Base-by-base conservation (phyloP, 768 basidiomycete species). In the Boletus reticuloceps region DNA sequence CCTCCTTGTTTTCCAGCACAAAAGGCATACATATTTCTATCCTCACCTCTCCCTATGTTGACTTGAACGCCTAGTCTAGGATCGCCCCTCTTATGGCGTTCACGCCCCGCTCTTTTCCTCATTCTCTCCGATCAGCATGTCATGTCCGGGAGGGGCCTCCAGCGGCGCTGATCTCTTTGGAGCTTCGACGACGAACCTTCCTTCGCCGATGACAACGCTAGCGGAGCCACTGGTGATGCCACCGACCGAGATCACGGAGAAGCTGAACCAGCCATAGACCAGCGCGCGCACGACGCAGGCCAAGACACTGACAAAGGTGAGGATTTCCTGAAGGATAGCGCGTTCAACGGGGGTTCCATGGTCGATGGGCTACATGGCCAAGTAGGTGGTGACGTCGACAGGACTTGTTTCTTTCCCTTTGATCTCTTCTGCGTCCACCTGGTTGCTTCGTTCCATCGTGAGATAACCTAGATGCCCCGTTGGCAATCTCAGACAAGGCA, bases 201-300 rank as follows among this genome's bases (percentile, higher is more conserved):
- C 67, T 0, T 55, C 55, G 14, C 71, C 71, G 8, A 72, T 64
- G 46, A 62, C 46, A 8, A 46, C 6, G 55, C 65, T 65, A 16
- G 69, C 53, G 19, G 53, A 43, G 19, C 71, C 72, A 34, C 60
- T 72, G 52, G 65, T 61, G 22, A 75, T 6, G 46, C 71, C 69
- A 2, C 73, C 69, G 16, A 71, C 37, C 2, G 70, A 48, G 44
- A 74, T 74, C 62, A 72, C 60, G 32, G 61, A 58, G 44, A 68
- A 69, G 27, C 27, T 27, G 27, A 25, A 25, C 25, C 27, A 8
- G 27, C 9, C 27, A 27, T 27, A 27, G 27, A 55, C 49, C 19
- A 64, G 0, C 2, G 51, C 68, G 44, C 64, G 71, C 37, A 58
- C 34, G 39, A 61, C 10, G 46, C 72, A 71, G 20, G 65, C 51